Conservation (phyloP, 257 asterid genomes). For the Solanum acaule region DNA sequence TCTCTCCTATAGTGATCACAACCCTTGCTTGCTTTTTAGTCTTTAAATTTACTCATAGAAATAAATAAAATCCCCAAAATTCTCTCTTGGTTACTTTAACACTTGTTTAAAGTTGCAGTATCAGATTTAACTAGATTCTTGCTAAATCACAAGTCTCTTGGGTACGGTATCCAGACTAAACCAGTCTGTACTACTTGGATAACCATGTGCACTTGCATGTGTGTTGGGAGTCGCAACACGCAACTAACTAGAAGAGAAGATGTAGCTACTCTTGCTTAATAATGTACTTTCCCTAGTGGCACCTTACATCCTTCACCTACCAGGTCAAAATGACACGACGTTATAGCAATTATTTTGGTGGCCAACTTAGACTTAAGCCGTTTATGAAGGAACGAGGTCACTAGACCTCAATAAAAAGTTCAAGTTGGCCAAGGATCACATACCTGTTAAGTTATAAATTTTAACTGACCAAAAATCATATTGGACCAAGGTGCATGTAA, state of each 20-base stretch:
- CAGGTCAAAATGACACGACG: not conserved
- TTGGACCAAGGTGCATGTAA: not conserved
- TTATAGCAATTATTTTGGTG: not conserved
- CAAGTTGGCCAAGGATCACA: not conserved
- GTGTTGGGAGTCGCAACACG: not conserved
- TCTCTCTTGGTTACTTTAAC: not conserved
- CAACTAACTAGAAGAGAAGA: not conserved
- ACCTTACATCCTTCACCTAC: not conserved
- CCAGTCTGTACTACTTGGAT: not conserved
- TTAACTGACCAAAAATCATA: not conserved
- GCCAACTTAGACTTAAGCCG: not conserved
- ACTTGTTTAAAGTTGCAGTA: not conserved
- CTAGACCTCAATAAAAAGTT: not conserved
- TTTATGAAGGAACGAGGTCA: not conserved
- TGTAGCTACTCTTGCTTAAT: not conserved
- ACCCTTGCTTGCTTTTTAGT: not conserved
- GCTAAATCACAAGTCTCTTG: not conserved
- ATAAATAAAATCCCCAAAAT: no score
- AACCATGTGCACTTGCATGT: not conserved
- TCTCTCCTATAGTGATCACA: not conserved
- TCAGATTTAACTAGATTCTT: not conserved
- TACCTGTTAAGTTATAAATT: not conserved
- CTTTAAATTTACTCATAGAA: not conserved
- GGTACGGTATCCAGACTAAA: not conserved
- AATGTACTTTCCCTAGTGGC: not conserved